Evolutionary conservation across 179 eudicot genomes (phyloP), one percentile per base, ranked within the genome.

Genomic region (Beta macrorhiza): DNA sequence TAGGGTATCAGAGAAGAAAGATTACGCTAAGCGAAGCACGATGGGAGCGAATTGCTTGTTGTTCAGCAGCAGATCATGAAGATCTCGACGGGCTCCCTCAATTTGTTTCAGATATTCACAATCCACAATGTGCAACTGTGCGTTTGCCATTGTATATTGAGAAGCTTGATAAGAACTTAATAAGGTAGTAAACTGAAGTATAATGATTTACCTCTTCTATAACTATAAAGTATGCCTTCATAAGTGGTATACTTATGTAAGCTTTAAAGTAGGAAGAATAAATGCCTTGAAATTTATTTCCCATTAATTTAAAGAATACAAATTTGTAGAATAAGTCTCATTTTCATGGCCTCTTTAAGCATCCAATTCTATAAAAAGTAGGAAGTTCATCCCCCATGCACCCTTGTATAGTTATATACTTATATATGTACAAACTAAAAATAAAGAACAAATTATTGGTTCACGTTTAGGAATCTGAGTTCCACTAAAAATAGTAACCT

Each of bases 11-110:
- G n/a, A 42, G 67, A 17, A 64, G 49, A 45, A 22, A 11, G 14
- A 61, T 71, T 90, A 93, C 98, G 97, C 95, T 85, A 93, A 84
- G 32, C 98, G 98, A 82, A 92, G 98, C 91, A 93, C 86, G 69
- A 92, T 89, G 11, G 98, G 93, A 20, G 93, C 90, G 20, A 93
- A 90, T 71, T 87, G 84, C 80, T 92, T 88, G 79, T 80, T 67
- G 42, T 89, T 84, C 81, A 32, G 67, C 2, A 93, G 85, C 78
- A 92, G 89, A 84, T 90, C 85, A 22, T 88, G 85, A 76, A 93
- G 95, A 32, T 91, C 91, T 69, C 87, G 78, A 52, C 91, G 89
- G 67, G 93, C 91, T 49, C 70, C 86, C 47, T 91, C 91, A 9
- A 92, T 89, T 76, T 93, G 90, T 82, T 87, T 88, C 82, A 80